Base-by-base conservation (phyloP, 2,329 filamentous ascomycete species). In the Alternaria gansuensis region DNA sequence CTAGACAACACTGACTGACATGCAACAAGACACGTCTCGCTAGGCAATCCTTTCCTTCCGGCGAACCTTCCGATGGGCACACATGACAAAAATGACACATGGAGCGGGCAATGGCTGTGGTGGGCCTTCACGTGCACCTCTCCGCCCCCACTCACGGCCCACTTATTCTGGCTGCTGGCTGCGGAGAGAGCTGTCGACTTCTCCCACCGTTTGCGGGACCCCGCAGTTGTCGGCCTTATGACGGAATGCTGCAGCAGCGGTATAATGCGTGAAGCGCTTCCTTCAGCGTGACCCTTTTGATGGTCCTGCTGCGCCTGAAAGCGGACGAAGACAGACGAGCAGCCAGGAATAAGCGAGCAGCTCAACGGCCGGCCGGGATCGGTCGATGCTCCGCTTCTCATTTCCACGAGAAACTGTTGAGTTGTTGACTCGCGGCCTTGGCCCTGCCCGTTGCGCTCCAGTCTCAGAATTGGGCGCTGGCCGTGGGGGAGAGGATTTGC, bases 391-490 rank as follows among this genome's bases (percentile, higher is more conserved):
- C 68, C 63, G 65, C 60, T 57, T 60, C 54, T 67, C 60, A 68
- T 69, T 62, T 63, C 63, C 62, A 60, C 62, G 56, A 55, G 49
- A 59, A 56, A 57, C 59, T 70, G 68, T 70, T 70, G 68, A 70
- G 64, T 58, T 69, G 66, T 68, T 69, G 66, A 65, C 62, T 59
- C 59, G 58, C 51, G 60, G 61, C 56, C 62, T 43, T 61, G 65
- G 61, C 56, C 62, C 45, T 59, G 63, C 55, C 62, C 54, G 57
- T 59, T 57, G 60, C 64, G 57, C 58, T 59, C 45, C 29, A 61
- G 48, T 55, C 26, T 60, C 60, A 45, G 36, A 40, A 34, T 49
- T 51, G 39, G 57, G 57, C 51, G 44, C 44, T 39, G 41, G 31
- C 40, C 11, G 57, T 39, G 52, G 51, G 43, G 43, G 40, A 37